Conservation (phyloP, 2,329 filamentous ascomycete species). For the Hypoxylon sp. region DNA sequence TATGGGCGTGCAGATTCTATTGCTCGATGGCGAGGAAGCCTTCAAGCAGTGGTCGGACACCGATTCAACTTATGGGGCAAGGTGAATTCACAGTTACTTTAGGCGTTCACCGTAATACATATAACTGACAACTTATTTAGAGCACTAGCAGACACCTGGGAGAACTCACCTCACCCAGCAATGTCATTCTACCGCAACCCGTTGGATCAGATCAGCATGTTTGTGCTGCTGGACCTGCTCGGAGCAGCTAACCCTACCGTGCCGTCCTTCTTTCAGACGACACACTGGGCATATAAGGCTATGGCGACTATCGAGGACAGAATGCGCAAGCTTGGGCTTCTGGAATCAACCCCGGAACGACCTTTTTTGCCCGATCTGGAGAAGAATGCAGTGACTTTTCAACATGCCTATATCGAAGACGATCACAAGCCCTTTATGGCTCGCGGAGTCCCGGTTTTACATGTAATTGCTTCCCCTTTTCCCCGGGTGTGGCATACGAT, state of each 20-base stretch:
- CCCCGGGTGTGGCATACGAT: constrained; percentile 80
- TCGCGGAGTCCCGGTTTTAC: constrained; percentile 80
- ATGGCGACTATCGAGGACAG: constrained; percentile 76
- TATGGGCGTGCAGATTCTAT: constrained; percentile 82
- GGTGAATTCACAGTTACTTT: constrained; percentile 60
- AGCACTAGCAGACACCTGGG: constrained; percentile 81
- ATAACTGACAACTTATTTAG: constrained; percentile 51
- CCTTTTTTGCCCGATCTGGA: constrained; percentile 71
- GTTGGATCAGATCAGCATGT: constrained; percentile 80
- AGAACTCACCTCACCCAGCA: constrained; percentile 73
- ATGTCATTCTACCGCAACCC: constrained; percentile 78
- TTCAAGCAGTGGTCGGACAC: constrained; percentile 79
- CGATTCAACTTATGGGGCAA: constrained; percentile 83
- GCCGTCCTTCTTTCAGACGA: constrained; percentile 81
- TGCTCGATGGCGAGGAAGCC: constrained; percentile 88
- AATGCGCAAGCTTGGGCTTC: constrained; percentile 70
- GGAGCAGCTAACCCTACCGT: constrained; percentile 73
- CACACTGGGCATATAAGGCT: constrained; percentile 84
- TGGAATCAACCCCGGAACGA: constrained; percentile 58
- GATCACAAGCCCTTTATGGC: constrained; percentile 85
- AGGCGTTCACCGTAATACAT: background rate
- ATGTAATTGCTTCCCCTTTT: constrained; percentile 81
- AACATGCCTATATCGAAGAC: constrained; percentile 68
- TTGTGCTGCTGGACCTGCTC: constrained; percentile 82
- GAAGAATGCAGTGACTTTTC: constrained; percentile 59